Base-by-base conservation (phyloP, 805 yeast species). In the Cyberlindnera petersonii region DNA sequence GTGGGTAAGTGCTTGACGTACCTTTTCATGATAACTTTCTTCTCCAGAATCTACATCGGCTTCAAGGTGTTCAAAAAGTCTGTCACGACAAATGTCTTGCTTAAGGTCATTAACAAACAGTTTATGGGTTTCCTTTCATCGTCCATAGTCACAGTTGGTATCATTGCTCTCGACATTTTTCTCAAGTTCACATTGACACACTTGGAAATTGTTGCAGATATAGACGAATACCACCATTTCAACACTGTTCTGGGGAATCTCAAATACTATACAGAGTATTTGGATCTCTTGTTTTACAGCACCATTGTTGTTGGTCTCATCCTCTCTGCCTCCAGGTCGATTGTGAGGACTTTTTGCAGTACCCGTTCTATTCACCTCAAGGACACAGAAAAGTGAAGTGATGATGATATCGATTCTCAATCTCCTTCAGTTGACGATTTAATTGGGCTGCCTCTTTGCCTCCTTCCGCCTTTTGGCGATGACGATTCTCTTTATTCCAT, bases 101-200 rank as follows among this genome's bases (percentile, higher is more conserved):
- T 50, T 13, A 48, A 47, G 29, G 33, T 50, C 18, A 33, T 46
- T 17, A 44, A 48, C 32, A 14, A 43, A 15, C 55, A 50, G 30
- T 50, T 50, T 33, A 41, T 44, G 35, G 55, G 53, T 2, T 50
- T 50, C 36, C 31, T 50, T n/a, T 23, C 42, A 6, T 37, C 49
- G 2, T 42, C 46, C 6, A 4, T 46, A 18, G 37, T 43, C 18
- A 40, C 47, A 4, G 15, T 45, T 4, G 47, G 35, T 1, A 42
- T 50, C 13, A 33, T 48, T 20, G 29, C 32, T 2, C 6, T 37
- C 14, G 50, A 50, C 31, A 17, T 42, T 20, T 6, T 48, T 18
- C 24, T 48, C 30, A 46, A 46, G 20, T 4, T 14, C 19, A 29
- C 45, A 6, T 26, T 48, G 17, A 46, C 41, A 0, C 40, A 33